phyloP scores from a whole-genome alignment of 257 asterid genomes.

The Solanum chmielewskii region DNA sequence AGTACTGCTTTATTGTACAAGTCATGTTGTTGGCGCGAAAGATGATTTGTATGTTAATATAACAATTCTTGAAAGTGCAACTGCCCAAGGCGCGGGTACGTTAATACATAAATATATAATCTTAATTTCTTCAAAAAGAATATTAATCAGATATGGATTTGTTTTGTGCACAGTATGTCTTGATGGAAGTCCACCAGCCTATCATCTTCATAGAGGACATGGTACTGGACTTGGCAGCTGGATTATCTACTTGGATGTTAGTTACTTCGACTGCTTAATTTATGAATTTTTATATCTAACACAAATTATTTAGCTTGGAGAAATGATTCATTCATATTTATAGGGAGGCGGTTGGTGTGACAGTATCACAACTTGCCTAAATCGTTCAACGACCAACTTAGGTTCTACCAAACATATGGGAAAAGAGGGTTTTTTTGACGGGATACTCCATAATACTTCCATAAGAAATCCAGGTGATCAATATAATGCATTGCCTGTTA shows the following conservation, averaged over 20 bases:
- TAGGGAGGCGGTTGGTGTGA: too few species aligned
- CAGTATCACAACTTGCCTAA: too few species aligned
- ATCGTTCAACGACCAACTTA: too few species aligned
- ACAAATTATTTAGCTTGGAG: too few species aligned
- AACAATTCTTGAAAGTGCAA: background rate
- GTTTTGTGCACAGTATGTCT: background rate
- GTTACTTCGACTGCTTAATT: background rate
- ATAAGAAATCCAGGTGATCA: too few species aligned
- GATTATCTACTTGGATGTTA: background rate
- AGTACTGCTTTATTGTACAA: too few species aligned
- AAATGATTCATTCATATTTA: too few species aligned
- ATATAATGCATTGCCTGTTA: too few species aligned
- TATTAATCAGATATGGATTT: background rate
- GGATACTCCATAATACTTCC: too few species aligned
- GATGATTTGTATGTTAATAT: background rate
- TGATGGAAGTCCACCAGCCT: background rate
- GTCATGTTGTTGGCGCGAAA: background rate
- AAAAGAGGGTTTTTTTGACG: too few species aligned
- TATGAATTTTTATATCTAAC: too few species aligned
- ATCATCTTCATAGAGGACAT: background rate
- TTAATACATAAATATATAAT: background rate
- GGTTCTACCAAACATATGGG: too few species aligned
- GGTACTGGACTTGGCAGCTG: background rate
- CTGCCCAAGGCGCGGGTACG: background rate
- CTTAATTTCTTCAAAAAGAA: background rate